Evolutionary conservation across 2,329 filamentous ascomycete species (phyloP), one percentile per base, ranked within the genome.

Genomic region (Aspergillus sp.): DNA sequence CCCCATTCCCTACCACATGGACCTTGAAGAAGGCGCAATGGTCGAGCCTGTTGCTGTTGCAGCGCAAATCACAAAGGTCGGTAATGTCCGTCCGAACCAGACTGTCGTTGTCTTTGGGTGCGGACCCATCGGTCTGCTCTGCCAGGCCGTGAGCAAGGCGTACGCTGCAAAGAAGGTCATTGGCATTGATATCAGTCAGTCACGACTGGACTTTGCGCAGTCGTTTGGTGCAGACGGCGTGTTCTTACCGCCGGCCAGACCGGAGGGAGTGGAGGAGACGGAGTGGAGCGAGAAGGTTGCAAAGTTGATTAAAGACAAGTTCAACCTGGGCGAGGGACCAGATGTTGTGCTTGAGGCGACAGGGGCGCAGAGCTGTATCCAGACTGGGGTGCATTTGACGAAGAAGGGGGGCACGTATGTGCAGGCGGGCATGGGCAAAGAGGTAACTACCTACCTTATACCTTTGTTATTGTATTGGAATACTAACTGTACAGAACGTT

Each of bases 31-130:
- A 24, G 82, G 78, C 1, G 82, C 81, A 0, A 66, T 85, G 8
- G 76, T 83, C 1, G 82, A 85, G 64, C 83, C 82, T 0, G 68
- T 83, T 0, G 77, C 81, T 0, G 81, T 84, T 1, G 81, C 81
- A 0, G 78, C 81, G 3, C 76, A 81, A 48, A 79, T 80, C 9
- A 74, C 66, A 58, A 76, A 76, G 50, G 68, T 74, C 1, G 79
- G 77, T 0, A 69, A 76, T 0, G 71, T 81, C 11, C 67, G 69
- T 12, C 68, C 70, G 0, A 70, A 75, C 1, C 74, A 80, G 50
- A 79, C 75, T 0, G 75, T 82, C 3, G 68, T 81, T 0, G 74
- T 83, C 5, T 75, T 82, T 15, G 81, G 81, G 0, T 80, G 78
- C 12, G 80, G 81, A 0, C 79, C 81, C 0, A 81, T 84, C 5